phyloP scores from a whole-genome alignment of 371 early-diverging fungal species.

The Capillidium heterosporum region DNA sequence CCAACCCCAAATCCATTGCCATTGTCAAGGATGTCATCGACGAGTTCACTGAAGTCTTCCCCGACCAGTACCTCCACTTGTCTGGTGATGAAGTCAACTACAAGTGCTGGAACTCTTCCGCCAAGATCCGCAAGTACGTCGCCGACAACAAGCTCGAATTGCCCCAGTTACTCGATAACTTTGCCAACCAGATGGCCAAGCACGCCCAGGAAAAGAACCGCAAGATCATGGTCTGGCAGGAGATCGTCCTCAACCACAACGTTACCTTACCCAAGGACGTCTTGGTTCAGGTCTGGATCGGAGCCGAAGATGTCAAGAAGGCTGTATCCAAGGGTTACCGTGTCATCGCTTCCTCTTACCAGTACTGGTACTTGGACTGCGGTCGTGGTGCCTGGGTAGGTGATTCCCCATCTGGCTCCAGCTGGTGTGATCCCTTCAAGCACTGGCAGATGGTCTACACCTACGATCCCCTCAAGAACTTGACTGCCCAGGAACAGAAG shows the following conservation, averaged over 20 bases:
- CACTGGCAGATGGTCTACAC: constrained; percentile 61
- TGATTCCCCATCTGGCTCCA: constrained; percentile 21
- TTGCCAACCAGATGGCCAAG: constrained; percentile 12
- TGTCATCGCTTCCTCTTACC: constrained; percentile 28
- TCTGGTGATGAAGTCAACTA: constrained; percentile 55
- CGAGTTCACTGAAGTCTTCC: constrained; percentile 35
- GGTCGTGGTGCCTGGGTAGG: constrained; percentile 38
- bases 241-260: constrained; percentile 26
- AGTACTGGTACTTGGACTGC: constrained; percentile 53
- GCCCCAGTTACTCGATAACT: constrained; percentile 10
- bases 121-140: constrained; percentile 15
- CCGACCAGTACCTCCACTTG: constrained; percentile 37
- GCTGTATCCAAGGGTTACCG: constrained; percentile 29
- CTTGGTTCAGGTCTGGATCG: constrained; percentile 36
- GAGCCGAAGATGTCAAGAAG: constrained; percentile 21
- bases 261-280: constrained; percentile 20
- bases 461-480: constrained; percentile 27
- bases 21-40: constrained; percentile 30
- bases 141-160: constrained; percentile 7
- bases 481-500: constrained; percentile 10
- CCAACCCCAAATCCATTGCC: constrained; percentile 25
- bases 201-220: constrained; percentile 17
- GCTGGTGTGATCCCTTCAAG: constrained; percentile 70
- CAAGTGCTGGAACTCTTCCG: constrained; percentile 34
- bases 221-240: constrained; percentile 34